Base-by-base conservation (phyloP, 2,329 filamentous ascomycete genomes). In the Penicillium sp. region DNA sequence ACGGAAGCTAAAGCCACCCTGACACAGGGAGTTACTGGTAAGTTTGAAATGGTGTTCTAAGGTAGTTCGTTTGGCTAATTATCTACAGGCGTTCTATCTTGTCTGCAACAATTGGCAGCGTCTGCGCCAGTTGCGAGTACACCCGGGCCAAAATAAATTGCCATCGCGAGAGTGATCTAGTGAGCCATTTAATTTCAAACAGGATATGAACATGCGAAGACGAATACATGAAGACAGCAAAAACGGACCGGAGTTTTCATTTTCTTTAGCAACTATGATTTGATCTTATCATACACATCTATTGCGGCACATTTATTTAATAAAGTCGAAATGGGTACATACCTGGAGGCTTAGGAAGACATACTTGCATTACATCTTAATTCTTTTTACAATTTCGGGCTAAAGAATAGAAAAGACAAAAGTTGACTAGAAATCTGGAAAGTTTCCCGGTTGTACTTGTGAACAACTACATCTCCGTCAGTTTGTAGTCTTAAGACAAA, bases 1-100 rank as follows among this genome's bases (percentile, higher is more conserved):
- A 97, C 93, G 0, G 89, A 96, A 72, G 93, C 93, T 8, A 86
- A 84, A 45, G 86, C 88, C 1, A 96, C 93, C 0, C 73, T 96
- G 67, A 93, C 91, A 0, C 93, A 96, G 73, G 93, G 93, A 62
- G 91, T 96, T 41, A 96, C 90, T 72, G 92, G 92, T 90, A 80
- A 75, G 85, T 80, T 48, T 28, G 14, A 14, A 1, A 40, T 17
- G 9, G 9, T 53, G 38, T 41, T 36, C 11, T 31, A 47, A 55
- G 2, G 52, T n/a, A 19, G 7, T 10, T 31, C 44, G 57, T 54
- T 65, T 7, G 35, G 61, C 58, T 57, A 54, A 64, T 33, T 46
- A 44, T 52, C 43, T 43, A 11, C 47, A 82, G 80, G 79, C 59
- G 80, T 81, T 40, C 73, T 82, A 41, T 78, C 80, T 35, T 80